These are phyloP conservation scores for Phytopythium litorale DNA, from an alignment of 352 stramenopile genomes.

Conservation along the genomic window DNA sequence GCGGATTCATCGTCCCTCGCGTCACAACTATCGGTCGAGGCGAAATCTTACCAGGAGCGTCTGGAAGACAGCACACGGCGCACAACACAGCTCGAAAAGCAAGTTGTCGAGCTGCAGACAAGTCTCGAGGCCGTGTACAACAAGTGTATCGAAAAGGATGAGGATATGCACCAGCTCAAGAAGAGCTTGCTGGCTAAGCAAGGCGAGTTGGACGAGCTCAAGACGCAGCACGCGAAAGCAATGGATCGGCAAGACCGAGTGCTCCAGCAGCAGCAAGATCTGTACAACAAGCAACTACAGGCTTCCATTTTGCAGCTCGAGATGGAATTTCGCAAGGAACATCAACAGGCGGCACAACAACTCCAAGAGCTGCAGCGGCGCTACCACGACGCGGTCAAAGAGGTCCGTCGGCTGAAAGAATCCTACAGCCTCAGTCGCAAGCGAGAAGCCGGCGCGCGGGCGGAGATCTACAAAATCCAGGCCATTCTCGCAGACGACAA, in stretches of 20 bases:
- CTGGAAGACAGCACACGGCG: constrained; percentile 28
- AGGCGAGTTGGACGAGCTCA: constrained; percentile 49
- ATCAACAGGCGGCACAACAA: constrained; percentile 38
- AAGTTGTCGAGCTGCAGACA: constrained; percentile 40
- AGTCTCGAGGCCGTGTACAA: constrained; percentile 42
- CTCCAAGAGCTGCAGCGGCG: constrained; percentile 43
- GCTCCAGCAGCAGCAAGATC: constrained; percentile 50
- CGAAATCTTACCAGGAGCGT: constrained; percentile 27
- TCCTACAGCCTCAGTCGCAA: constrained; percentile 45
- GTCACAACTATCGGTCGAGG: constrained; percentile 18
- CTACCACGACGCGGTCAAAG: constrained; percentile 32
- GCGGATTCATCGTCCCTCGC: constrained; percentile 13
- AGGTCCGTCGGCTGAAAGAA: constrained; percentile 34
- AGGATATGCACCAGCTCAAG: constrained; percentile 49
- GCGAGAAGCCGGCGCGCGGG: constrained; percentile 35
- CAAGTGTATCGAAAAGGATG: constrained; percentile 57
- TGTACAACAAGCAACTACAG: constrained; percentile 55
- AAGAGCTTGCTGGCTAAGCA: constrained; percentile 31
- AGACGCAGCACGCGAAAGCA: constrained; percentile 41
- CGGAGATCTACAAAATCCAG: constrained; percentile 37
- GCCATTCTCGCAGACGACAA: constrained; percentile 52
- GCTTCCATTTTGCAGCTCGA: constrained; percentile 55
- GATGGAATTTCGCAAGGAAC: constrained; percentile 69
- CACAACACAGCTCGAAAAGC: constrained; percentile 33
- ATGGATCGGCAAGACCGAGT: constrained; percentile 49